These are phyloP conservation scores for Paramecium sonneborni DNA, from an alignment of 73 alveolate genomes.

Conservation along the genomic window DNA sequence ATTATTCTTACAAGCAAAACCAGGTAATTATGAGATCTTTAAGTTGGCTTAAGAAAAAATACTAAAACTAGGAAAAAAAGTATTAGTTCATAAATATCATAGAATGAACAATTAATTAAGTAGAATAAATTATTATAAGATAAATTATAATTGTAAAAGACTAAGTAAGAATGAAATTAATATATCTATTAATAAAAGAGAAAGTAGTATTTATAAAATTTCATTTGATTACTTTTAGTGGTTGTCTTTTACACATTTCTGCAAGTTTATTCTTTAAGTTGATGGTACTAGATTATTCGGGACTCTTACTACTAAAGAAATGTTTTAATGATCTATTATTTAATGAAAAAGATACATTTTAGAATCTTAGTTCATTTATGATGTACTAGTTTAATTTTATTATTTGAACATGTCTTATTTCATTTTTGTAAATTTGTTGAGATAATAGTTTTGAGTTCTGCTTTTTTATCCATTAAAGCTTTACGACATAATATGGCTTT, in stretches of 20 bases:
- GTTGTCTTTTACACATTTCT: constrained; percentile 52
- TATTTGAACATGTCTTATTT: neutral
- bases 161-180: neutral
- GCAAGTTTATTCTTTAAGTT: constrained; percentile 30
- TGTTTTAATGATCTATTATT: constrained; percentile 15
- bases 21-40: neutral
- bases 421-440: constrained; percentile 1
- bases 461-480: neutral
- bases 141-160: neutral
- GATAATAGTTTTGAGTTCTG: constrained; percentile 15
- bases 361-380: neutral
- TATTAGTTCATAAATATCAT: neutral
- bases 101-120: constrained; percentile 43
- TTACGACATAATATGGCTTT: neutral
- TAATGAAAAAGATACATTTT: constrained; percentile 3
- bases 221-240: constrained; percentile 19
- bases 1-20: neutral
- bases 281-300: constrained; percentile 33
- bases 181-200: neutral
- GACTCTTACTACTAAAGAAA: constrained; percentile 14
- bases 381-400: neutral
- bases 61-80: neutral
- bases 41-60: constrained; percentile 5
- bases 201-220: neutral
- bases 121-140: constrained; percentile 27